Evolutionary conservation across 2,329 filamentous ascomycete genomes (phyloP), one percentile per base, ranked within the genome.

Genomic region (Cryphonectria carpinicola): DNA sequence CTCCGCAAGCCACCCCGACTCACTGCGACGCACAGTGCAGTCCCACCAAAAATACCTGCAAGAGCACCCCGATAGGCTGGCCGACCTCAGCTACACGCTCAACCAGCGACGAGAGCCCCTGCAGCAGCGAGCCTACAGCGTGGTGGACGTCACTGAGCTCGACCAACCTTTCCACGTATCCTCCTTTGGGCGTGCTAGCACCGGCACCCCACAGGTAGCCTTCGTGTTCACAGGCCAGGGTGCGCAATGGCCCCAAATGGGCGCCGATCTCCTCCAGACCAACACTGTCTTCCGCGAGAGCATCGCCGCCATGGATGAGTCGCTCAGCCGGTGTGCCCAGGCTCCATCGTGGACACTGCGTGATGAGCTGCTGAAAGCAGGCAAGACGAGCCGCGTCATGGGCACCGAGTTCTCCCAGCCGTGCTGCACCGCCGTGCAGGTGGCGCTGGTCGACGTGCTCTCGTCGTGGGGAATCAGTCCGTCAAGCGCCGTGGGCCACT

Each of bases 361-460:
- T 1, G 75, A 77, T 4, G 75, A 79, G 70, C 68, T 79, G 4
- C 65, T 72, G 13, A 70, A 67, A 3, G 67, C 70, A 1, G 46
- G 67, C 1, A 65, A 69, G 5, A 74, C 72, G 1, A 70, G 69
- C 52, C 71, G 73, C 1, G 66, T 79, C 2, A 60, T 73, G 25
- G 67, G 76, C 10, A 77, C 78, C 1, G 76, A 75, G 8, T 43
- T 79, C 14, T 77, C 79, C 3, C 79, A 81, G 49, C 77, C 79
- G 0, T 70, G 79, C 0, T 79, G 77, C 41, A 80, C 79, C 1
- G 79, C 76, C 0, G 46, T 80, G 0, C 76, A 80, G 66, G 71
- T 79, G 3, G 70, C 75, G 1, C 67, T 80, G 0, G 74, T 80
- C 8, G 76, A 79, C 10, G 68, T 78, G 1, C 72, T 80, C 0